Evolutionary conservation across 2,329 filamentous ascomycete species (phyloP).

Genomic region (Paraphoma sp.): DNA sequence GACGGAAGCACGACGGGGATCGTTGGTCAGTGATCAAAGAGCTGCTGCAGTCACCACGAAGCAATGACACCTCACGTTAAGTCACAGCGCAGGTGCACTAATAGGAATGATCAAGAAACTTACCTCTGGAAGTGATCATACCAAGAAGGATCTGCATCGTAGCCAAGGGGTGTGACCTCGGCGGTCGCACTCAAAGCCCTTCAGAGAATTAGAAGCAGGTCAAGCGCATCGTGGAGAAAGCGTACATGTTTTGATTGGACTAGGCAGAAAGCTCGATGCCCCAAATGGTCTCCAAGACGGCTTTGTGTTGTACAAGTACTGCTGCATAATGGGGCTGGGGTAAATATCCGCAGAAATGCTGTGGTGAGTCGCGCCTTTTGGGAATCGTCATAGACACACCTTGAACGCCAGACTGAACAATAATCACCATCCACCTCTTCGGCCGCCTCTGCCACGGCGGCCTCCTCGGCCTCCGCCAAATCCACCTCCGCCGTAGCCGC

Average conservation of each 20-base stretch:
- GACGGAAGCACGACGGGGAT: too few relatives aligned
- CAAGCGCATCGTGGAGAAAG: slow-evolving; percentile 37
- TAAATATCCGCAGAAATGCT: slow-evolving; percentile 29
- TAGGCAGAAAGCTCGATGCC: slow-evolving; percentile 30
- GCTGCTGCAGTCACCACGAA: too few relatives aligned
- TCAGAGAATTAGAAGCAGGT: slow-evolving; percentile 40
- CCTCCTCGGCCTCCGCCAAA: slow-evolving; percentile 34
- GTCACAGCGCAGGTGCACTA: background rate
- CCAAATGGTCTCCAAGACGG: slow-evolving; percentile 13
- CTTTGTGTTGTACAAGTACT: slow-evolving; percentile 35
- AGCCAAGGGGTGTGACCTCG: background rate
- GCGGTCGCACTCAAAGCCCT: slow-evolving; percentile 28
- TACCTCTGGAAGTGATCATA: background rate
- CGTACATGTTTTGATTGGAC: slow-evolving; percentile 43
- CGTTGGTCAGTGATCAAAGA: too few relatives aligned
- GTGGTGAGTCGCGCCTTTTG: slow-evolving; percentile 41
- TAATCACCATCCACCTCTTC: slow-evolving; percentile 35
- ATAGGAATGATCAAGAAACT: background rate
- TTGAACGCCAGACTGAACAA: slow-evolving; percentile 39
- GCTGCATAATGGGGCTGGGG: slow-evolving; percentile 17
- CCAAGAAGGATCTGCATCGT: background rate
- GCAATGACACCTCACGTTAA: too few relatives aligned
- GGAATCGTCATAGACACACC: slow-evolving; percentile 45
- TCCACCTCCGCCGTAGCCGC: slow-evolving; percentile 26
- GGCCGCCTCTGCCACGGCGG: slow-evolving; percentile 26